These are phyloP conservation scores for Ajuga reptans DNA, from an alignment of 305 asterid species.

Conservation along the genomic window DNA sequence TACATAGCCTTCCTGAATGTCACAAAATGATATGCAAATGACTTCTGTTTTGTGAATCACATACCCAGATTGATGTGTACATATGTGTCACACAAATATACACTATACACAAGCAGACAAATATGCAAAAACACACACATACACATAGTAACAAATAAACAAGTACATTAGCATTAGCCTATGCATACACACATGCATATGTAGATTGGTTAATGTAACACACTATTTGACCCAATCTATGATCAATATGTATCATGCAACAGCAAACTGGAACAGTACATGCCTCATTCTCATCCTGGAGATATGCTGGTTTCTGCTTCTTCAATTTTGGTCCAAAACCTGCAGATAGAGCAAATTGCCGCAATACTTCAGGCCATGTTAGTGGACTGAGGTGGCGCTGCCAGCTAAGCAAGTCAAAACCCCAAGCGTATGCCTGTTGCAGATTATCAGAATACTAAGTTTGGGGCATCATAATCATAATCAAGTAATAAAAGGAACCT, in stretches of 20 bases:
- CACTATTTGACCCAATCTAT: neutral
- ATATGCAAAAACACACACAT: neutral
- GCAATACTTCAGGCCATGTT: conserved; percentile 93
- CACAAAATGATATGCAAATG: neutral
- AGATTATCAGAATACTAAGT: conserved; percentile 22
- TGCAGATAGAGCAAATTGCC: conserved; percentile 89
- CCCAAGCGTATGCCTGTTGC: conserved; percentile 87
- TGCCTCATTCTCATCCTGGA: conserved; percentile 64
- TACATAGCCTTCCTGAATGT: neutral
- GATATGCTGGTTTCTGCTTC: conserved; percentile 34
- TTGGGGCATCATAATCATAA: conserved; percentile 9
- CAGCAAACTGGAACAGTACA: conserved; percentile 21
- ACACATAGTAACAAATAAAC: neutral
- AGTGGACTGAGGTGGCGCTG: conserved; percentile 60
- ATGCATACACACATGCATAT: neutral
- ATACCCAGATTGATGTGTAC: neutral
- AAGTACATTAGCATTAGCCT: neutral
- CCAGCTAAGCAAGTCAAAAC: conserved; percentile 87
- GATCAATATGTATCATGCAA: conserved; percentile 12
- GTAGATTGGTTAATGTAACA: neutral
- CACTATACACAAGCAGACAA: neutral
- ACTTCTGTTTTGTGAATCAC: neutral
- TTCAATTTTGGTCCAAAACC: conserved; percentile 86
- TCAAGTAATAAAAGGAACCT: conserved; percentile 13
- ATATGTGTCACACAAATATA: neutral